Evolutionary conservation across 768 basidiomycete species (phyloP).

Genomic region (Tephrocybe sp.): DNA sequence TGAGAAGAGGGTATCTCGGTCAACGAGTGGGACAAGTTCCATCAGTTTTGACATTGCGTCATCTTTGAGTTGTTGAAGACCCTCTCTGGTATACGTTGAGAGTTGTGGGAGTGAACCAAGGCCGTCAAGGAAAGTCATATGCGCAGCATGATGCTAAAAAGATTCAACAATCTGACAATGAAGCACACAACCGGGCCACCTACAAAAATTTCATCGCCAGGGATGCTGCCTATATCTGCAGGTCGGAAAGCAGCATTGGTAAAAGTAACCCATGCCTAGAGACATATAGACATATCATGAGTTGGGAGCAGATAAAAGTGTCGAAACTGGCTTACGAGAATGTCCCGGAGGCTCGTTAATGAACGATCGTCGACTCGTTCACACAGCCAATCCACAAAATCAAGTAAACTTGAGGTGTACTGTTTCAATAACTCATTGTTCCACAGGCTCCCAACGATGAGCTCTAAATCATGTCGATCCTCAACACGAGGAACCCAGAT

Average conservation of each 20-base stretch:
- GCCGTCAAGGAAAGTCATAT: conserved; percentile 92
- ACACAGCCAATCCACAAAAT: conserved; percentile 83
- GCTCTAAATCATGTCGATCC: conserved; percentile 65
- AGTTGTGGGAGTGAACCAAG: conserved; percentile 77
- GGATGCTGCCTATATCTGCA: conserved; percentile 30
- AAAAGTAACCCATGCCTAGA: conserved; percentile 91
- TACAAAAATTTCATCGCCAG: conserved; percentile 65
- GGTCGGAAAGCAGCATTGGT: conserved; percentile 57
- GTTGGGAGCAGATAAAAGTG: background rate
- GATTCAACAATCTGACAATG: conserved; percentile 7
- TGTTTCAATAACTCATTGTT: conserved; percentile 44
- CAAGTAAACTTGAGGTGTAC: conserved; percentile 65
- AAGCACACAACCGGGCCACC: conserved; percentile 23
- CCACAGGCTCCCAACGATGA: conserved; percentile 80
- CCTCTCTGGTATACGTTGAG: conserved; percentile 57
- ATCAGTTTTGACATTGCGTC: conserved; percentile 57
- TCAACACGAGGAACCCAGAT: conserved; percentile 95
- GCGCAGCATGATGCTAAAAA: conserved; percentile 83
- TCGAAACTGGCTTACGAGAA: conserved; percentile 57
- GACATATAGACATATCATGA: background rate
- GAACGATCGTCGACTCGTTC: conserved; percentile 58
- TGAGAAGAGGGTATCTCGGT: conserved; percentile 24
- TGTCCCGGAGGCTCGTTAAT: conserved; percentile 80
- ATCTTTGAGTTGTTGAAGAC: conserved; percentile 58
- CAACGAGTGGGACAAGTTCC: conserved; percentile 50